Evolutionary conservation across 2,329 filamentous ascomycete species (phyloP).

Genomic region (Calonectria montana): DNA sequence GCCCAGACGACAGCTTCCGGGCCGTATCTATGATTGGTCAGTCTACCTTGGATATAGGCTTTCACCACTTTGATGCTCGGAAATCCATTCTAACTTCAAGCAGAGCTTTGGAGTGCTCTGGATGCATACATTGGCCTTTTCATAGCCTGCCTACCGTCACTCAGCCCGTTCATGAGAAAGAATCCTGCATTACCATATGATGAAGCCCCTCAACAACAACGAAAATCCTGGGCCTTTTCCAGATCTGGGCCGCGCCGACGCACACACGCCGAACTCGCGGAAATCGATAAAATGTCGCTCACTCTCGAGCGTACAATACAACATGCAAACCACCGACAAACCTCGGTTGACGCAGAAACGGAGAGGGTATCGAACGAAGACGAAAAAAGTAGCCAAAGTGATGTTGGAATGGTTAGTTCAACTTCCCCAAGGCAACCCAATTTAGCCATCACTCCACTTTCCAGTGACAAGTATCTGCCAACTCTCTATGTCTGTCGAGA

Average conservation of each 20-base stretch:
- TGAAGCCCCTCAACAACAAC: too few relatives aligned
- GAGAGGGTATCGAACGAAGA: background rate
- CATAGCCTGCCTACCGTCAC: background rate
- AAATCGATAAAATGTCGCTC: background rate
- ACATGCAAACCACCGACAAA: background rate
- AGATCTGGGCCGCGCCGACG: background rate
- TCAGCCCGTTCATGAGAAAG: background rate
- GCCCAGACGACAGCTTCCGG: background rate
- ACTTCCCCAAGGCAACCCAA: background rate
- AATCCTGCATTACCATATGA: background rate
- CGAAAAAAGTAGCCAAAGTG: background rate
- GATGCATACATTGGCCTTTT: background rate
- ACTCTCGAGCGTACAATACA: background rate
- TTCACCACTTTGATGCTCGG: too few relatives aligned
- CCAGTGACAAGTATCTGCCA: fast-evolving
- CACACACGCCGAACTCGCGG: background rate
- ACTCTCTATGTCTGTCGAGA: background rate
- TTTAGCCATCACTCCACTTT: background rate
- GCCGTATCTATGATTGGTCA: background rate
- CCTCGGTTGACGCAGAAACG: background rate
- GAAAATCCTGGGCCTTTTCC: background rate
- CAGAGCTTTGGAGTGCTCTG: background rate
- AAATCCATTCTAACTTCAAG: background rate
- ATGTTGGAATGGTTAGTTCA: background rate
- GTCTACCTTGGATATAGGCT: background rate